Evolutionary conservation across 768 basidiomycete genomes (phyloP), one percentile per base, ranked within the genome.

Genomic region (Termitomyces sp.): DNA sequence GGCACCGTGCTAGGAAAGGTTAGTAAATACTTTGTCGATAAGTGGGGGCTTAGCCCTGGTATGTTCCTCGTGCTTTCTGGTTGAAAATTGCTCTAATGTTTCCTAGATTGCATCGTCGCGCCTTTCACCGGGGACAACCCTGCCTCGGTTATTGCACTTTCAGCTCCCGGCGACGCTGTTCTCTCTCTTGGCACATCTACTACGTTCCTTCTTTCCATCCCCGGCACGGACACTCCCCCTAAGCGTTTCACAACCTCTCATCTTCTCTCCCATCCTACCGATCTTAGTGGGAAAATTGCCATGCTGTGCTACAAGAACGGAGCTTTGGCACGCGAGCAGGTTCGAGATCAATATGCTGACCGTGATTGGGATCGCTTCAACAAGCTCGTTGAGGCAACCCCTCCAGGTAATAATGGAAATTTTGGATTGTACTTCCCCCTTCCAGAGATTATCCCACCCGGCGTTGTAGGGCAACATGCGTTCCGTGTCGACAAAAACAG

Each of bases 251-350:
- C 85, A 4, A 86, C 85, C 8, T 91, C 87, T 5, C 90, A 89
- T 70, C 78, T 88, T 19, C 82, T 89, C 56, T 79, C 87, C 1
- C 85, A 89, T 66, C 90, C 88, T 2, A 86, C 85, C 0, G 75
- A 77, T 19, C 66, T 72, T 4, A 74, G 79, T 37, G 84, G 81
- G 1, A 85, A 89, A 65, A 92, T 95, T 66, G 89, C 86, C 32
- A 96, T 96, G 92, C 81, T 95, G 10, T 94, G 92, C 69, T 93
- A 93, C 75, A 95, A 93, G 71, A 90, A 94, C 63, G 91, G 91
- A 21, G 88, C 90, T 0, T 79, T 94, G 9, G 87, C 90, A 1
- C 82, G 93, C 43, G 88, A 93, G 66, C 80, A 86, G 60, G 78
- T 95, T 17, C 83, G 89, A 10, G 82, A 94, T 65, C 74, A 70